These are phyloP conservation scores for Centaurea solstitialis DNA, from an alignment of 129 eudicot species.

Conservation along the genomic window DNA sequence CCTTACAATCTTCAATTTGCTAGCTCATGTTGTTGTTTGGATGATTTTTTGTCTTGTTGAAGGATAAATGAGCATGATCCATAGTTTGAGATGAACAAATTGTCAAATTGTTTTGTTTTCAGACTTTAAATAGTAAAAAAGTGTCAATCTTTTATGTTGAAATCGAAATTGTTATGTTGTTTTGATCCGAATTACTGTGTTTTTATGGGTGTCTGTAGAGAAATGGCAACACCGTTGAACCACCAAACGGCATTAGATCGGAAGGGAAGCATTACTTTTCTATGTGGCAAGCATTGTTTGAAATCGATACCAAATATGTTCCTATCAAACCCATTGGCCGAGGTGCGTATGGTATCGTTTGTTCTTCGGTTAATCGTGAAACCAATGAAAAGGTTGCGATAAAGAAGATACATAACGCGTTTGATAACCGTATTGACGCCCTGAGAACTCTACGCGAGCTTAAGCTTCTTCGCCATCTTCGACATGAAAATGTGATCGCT, in stretches of 20 bases:
- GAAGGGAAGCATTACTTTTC: constrained; percentile 77
- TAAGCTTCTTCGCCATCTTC: constrained; percentile 69
- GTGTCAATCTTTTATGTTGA: neutral
- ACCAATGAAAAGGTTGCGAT: constrained; percentile 85
- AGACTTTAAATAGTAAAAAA: neutral
- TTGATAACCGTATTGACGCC: constrained; percentile 75
- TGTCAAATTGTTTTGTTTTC: neutral
- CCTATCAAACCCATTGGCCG: constrained; percentile 75
- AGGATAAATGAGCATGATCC: neutral
- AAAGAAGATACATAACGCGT: constrained; percentile 69
- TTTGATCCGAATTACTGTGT: neutral
- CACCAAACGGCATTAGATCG: constrained; percentile 63
- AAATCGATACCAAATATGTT: constrained; percentile 76
- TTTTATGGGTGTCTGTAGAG: constrained; percentile 4
- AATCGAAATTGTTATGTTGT: neutral
- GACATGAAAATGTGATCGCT: constrained; percentile 75
- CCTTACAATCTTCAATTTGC: neutral
- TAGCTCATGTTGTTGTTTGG: neutral
- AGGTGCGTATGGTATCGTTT: constrained; percentile 79
- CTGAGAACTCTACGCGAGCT: constrained; percentile 74
- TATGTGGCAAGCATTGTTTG: constrained; percentile 82
- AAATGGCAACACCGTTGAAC: constrained; percentile 84
- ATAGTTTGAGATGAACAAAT: neutral
- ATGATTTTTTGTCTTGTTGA: constrained; percentile 6
- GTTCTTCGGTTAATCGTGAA: constrained; percentile 73